Conservation (phyloP, 768 basidiomycete species). For the Tricholoma hemisulphureum region DNA sequence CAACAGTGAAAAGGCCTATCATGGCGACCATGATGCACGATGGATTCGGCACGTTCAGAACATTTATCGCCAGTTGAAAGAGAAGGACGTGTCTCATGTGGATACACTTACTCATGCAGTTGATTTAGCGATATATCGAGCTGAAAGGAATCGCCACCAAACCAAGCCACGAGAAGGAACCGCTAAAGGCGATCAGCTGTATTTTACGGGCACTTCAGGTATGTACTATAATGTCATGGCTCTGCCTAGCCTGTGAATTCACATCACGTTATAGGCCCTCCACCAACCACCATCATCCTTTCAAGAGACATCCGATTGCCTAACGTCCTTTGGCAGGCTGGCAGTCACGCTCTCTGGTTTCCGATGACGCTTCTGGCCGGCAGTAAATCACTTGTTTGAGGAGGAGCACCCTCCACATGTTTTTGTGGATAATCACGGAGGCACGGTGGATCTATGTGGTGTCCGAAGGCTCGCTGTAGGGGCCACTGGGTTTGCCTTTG, state of each 20-base stretch:
- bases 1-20: neutral
- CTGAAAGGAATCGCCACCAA: neutral
- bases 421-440: neutral
- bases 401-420: neutral
- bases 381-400: neutral
- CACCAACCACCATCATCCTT: neutral
- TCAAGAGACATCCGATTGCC: neutral
- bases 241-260: neutral
- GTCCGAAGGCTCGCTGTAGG: neutral
- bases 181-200: neutral
- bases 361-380: neutral
- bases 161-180: neutral
- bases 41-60: neutral
- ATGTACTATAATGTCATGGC: neutral
- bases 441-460: neutral
- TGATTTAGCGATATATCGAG: neutral
- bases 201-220: neutral
- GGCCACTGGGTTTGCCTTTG: neutral
- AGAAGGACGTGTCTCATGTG: neutral
- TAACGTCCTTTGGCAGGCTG: neutral
- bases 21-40: neutral
- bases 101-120: neutral
- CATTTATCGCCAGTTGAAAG: neutral
- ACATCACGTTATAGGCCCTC: neutral
- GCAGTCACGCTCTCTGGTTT: neutral